These are phyloP conservation scores for Skeletonema marinoi DNA, from an alignment of 108 stramenopile species.

Conservation along the genomic window DNA sequence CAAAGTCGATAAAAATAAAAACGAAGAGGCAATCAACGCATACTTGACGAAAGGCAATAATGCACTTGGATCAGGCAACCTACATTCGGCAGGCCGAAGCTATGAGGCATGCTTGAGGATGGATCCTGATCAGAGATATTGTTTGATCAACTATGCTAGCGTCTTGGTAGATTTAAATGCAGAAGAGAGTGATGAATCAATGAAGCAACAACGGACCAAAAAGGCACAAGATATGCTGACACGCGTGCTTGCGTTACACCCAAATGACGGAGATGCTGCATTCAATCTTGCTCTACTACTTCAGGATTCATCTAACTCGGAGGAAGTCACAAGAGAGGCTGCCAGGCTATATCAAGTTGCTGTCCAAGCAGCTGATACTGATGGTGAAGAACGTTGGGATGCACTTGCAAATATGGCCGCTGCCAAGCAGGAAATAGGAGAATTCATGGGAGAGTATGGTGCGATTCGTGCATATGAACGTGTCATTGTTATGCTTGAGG, in stretches of 20 bases:
- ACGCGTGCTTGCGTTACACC: conserved; percentile 22
- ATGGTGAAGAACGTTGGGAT: conserved; percentile 45
- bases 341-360: conserved; percentile 33
- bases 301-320: conserved; percentile 37
- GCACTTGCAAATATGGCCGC: conserved; percentile 53
- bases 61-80: conserved; percentile 33
- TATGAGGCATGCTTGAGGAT: conserved; percentile 36
- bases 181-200: not conserved
- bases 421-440: conserved; percentile 43
- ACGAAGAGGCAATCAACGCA: conserved; percentile 7
- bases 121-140: conserved; percentile 40
- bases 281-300: conserved; percentile 54
- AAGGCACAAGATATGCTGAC: conserved; percentile 22
- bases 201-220: conserved; percentile 1
- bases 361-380: conserved; percentile 17
- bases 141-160: conserved; percentile 43
- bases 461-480: conserved; percentile 37
- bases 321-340: conserved; percentile 35
- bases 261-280: conserved; percentile 45
- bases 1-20: not conserved
- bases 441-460: conserved; percentile 23
- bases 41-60: conserved; percentile 32
- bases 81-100: conserved; percentile 12
- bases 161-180: conserved; percentile 35
- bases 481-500: conserved; percentile 31